These are phyloP conservation scores for Ananas comosus DNA, from an alignment of 176 grass and related monocot genomes.

Conservation along the genomic window DNA sequence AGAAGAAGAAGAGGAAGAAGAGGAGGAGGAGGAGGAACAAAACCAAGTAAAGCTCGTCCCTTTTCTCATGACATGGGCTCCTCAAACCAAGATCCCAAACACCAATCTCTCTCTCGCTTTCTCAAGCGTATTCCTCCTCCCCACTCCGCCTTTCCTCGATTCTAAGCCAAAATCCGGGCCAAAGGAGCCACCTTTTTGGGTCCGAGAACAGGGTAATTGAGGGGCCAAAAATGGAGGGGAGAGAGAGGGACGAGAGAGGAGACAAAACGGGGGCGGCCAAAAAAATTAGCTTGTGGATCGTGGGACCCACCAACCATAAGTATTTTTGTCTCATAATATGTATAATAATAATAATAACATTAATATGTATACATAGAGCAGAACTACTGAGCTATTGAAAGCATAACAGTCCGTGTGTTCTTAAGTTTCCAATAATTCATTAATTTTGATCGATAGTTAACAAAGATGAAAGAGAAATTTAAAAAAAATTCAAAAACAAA, in stretches of 20 bases:
- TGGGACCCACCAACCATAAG: slow-evolving; percentile 26
- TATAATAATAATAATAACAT: no score
- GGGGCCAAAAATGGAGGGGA: not conserved
- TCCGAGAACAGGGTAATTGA: not conserved
- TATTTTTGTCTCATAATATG: slow-evolving; percentile 5
- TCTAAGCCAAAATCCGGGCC: not conserved
- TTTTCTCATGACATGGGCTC: slow-evolving; percentile 26
- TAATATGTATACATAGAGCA: no score
- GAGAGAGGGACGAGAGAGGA: not conserved
- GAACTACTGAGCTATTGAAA: no score
- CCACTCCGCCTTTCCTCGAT: no score
- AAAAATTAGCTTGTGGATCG: slow-evolving; percentile 40
- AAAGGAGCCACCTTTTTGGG: not conserved
- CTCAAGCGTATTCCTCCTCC: not conserved
- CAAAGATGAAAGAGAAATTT: no score
- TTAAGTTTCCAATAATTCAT: no score
- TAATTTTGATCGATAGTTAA: no score
- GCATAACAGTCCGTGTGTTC: no score
- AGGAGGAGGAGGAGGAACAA: not conserved
- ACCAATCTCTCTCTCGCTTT: not conserved
- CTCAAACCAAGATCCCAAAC: not conserved
- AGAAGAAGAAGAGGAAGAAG: not conserved
- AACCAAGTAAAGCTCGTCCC: slow-evolving; percentile 9
- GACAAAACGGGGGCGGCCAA: slow-evolving; percentile 68
- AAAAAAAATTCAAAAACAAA: no score